These are phyloP conservation scores for Kregervanrija fluxuum DNA, from an alignment of 805 yeast species.

Conservation along the genomic window DNA sequence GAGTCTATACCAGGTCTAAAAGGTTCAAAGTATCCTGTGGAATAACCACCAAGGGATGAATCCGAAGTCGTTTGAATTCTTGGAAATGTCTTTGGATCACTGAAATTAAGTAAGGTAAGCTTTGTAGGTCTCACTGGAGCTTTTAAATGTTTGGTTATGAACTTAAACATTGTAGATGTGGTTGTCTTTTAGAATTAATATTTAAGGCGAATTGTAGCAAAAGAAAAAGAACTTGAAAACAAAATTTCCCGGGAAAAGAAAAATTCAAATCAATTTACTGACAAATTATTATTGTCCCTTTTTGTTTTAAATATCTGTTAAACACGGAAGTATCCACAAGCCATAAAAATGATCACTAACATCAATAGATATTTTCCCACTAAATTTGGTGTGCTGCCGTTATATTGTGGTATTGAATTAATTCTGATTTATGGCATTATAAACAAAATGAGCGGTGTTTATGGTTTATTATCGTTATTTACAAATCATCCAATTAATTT, in stretches of 20 bases:
- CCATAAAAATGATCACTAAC: too few species aligned
- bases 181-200: too few species aligned
- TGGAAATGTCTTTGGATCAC: constrained; percentile 38
- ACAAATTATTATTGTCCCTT: too few species aligned
- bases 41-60: constrained; percentile 71
- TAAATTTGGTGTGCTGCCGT: constrained; percentile 63
- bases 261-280: too few species aligned
- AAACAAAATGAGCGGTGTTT: constrained; percentile 84
- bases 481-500: constrained; percentile 84
- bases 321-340: too few species aligned
- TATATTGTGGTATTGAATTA: constrained; percentile 82
- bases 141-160: not conserved
- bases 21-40: constrained; percentile 42
- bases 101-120: constrained; percentile 51
- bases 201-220: too few species aligned
- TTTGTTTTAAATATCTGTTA: too few species aligned
- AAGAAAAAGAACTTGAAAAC: too few species aligned
- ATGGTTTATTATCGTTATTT: constrained; percentile 77
- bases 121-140: constrained; percentile 16
- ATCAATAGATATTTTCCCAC: constrained; percentile 16
- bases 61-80: constrained; percentile 60
- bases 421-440: constrained; percentile 67
- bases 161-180: too few species aligned
- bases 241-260: too few species aligned
- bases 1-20: constrained; percentile 31